Base-by-base conservation (phyloP, 2,329 filamentous ascomycete species). In the Lachnellula subtilissima region DNA sequence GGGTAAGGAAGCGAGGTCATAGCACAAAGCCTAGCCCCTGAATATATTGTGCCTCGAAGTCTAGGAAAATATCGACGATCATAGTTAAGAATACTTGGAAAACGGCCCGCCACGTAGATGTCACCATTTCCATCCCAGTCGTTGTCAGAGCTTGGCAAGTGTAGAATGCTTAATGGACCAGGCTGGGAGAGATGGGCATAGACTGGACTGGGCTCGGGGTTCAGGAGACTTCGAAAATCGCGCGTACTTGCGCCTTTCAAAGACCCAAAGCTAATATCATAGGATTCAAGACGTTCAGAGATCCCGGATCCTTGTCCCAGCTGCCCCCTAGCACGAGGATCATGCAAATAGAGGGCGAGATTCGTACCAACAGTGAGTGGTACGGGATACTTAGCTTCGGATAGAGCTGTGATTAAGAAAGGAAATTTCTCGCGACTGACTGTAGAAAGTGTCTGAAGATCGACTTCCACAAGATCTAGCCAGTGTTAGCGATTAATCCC, bases 41-140 rank as follows among this genome's bases (percentile, higher is more conserved):
- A 96, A 71, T 96, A 85, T 9, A 96, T 85, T 0, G 90, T 90
- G 5, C 84, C 86, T 57, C 84, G 81, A 7, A 96, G 80, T 15
- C 82, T 82, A 0, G 91, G 89, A 66, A 97, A 95, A 71, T 83
- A 90, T 46, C 93, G 86, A 3, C 91, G 83, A 68, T 97, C 91
- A 72, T 96, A 97, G 68, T 91, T 87, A 3, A 97, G 76, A 55
- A 97, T 89, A 65, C 85, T 92, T 4, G 91, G 88, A 69, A 97
- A 97, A 15, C 93, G 84, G 0, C 93, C 93, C 4, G 88, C 90
- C 37, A 97, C 84, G 74, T 92, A 93, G 42, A 97, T 94, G 32
- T 94, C 88, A 57, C 87, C 81, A 50, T 89, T 69, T 12, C 60
- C 65, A 57, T 70, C 64, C 60, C 67, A 75, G 14, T 65, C 60